A percentile compares a stretch with the other conserved stretches of the same genome.
phyloP scores from a whole-genome alignment of 768 basidiomycete genomes.

The Kwoniella mangroviensis region DNA sequence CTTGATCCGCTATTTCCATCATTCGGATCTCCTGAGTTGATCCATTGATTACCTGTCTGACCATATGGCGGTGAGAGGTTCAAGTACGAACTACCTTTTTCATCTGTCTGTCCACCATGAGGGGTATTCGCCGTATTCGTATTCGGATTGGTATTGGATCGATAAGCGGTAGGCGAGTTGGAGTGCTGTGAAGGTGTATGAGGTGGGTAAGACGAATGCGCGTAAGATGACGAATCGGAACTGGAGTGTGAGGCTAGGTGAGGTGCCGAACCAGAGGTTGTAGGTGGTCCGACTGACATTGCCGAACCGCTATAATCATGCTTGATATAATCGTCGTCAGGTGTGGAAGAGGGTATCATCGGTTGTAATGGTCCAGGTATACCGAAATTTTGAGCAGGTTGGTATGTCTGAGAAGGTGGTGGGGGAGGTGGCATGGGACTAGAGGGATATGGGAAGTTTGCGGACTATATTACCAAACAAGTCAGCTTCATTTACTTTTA shows the following conservation, averaged over 20 bases:
- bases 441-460: slow-evolving; percentile 38
- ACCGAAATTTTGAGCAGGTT: slow-evolving; percentile 18
- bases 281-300: background rate
- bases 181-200: slow-evolving; percentile 17
- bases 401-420: slow-evolving; percentile 11
- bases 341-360: slow-evolving; percentile 6
- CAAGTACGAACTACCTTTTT: slow-evolving; percentile 18
- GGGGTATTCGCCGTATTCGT: slow-evolving; percentile 8
- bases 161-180: slow-evolving; percentile 20
- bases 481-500: background rate
- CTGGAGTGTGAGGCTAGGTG: slow-evolving; percentile 17
- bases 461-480: slow-evolving; percentile 36
- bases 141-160: slow-evolving; percentile 1
- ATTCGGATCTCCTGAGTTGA: slow-evolving; percentile 8
- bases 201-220: slow-evolving; percentile 24
- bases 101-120: slow-evolving; percentile 9
- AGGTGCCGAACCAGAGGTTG: slow-evolving; percentile 8
- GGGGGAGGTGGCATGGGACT: slow-evolving; percentile 34
- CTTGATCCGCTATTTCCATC: slow-evolving; percentile 9
- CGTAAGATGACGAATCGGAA: slow-evolving; percentile 28
- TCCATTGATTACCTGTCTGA: slow-evolving; percentile 13
- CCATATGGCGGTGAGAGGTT: slow-evolving; percentile 26
- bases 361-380: slow-evolving; percentile 33
- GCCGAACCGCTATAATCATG: slow-evolving; percentile 19
- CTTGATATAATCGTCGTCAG: slow-evolving; percentile 22